These are phyloP conservation scores for Calamus simplicifolius DNA, from an alignment of 176 grass and related monocot genomes.

Conservation along the genomic window DNA sequence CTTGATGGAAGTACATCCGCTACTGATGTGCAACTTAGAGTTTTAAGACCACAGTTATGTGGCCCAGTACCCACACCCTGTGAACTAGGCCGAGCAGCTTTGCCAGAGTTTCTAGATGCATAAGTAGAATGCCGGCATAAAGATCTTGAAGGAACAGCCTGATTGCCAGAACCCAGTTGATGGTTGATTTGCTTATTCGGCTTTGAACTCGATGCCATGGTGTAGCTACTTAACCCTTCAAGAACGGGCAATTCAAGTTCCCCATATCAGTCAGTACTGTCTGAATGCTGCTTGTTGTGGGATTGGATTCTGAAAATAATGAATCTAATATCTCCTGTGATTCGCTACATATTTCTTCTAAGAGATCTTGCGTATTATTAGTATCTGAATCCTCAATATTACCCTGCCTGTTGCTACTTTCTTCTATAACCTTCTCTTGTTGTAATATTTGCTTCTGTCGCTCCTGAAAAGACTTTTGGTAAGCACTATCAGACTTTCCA, in stretches of 20 bases:
- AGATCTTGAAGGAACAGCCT: slow-evolving; percentile 17
- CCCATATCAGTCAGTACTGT: slow-evolving; percentile 26
- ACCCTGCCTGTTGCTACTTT: slow-evolving; percentile 41
- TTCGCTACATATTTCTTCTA: slow-evolving; percentile 14
- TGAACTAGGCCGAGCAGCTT: slow-evolving; percentile 27
- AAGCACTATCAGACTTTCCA: slow-evolving; percentile 26
- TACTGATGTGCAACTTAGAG: slow-evolving; percentile 59
- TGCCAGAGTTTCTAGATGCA: slow-evolving; percentile 18
- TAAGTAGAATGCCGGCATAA: slow-evolving; percentile 17
- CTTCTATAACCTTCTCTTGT: slow-evolving; percentile 27
- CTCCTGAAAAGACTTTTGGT: slow-evolving; percentile 32
- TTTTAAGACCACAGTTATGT: slow-evolving; percentile 44
- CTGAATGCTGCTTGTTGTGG: slow-evolving; percentile 17
- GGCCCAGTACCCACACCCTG: slow-evolving; percentile 11
- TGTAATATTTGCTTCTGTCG: slow-evolving; percentile 36
- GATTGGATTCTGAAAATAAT: slow-evolving; percentile 20
- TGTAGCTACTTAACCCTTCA: slow-evolving; percentile 9
- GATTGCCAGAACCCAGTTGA: slow-evolving; percentile 27
- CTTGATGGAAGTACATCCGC: slow-evolving; percentile 53
- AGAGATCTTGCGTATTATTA: slow-evolving; percentile 20
- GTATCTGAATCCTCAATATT: slow-evolving; percentile 15
- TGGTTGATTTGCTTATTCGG: slow-evolving; percentile 30
- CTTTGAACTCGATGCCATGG: slow-evolving; percentile 34
- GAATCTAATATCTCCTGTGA: slow-evolving; percentile 13
- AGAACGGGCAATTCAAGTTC: slow-evolving; percentile 12